phyloP scores from a whole-genome alignment of 345 rosid genomes.

The Salix viminalis region DNA sequence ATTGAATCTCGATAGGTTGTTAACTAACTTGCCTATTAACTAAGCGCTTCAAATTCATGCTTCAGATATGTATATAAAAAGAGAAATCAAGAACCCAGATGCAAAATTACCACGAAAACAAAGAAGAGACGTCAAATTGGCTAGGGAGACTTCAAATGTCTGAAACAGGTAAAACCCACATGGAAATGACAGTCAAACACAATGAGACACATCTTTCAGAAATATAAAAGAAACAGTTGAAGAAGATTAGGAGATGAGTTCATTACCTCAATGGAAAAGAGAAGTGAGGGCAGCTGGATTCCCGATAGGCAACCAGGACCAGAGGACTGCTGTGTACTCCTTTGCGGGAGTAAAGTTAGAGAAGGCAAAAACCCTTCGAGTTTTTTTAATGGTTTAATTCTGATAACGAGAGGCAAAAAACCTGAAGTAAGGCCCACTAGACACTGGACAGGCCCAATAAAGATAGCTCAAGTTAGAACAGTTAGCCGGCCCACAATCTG shows the following conservation, averaged over 20 bases:
- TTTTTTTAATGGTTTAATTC: not conserved
- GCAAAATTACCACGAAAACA: not conserved
- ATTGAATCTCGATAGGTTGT: constrained; percentile 3
- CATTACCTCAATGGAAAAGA: no score
- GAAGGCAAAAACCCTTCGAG: not conserved
- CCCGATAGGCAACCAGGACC: no score
- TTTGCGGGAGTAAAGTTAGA: not conserved
- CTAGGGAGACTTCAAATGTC: not conserved
- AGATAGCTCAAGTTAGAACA: not conserved
- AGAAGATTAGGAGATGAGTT: no score
- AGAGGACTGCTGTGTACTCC: no score
- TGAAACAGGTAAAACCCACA: not conserved
- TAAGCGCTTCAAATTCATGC: constrained; percentile 17
- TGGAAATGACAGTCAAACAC: not conserved
- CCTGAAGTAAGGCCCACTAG: not conserved
- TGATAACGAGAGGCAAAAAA: not conserved
- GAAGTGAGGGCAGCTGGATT: no score
- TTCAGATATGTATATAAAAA: not conserved
- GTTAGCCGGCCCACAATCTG: not conserved
- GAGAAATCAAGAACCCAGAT: not conserved
- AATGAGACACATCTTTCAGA: not conserved
- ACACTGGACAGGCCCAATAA: not conserved
- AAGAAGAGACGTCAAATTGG: not conserved
- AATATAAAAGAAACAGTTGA: not conserved
- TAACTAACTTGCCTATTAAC: constrained; percentile 9